These are phyloP conservation scores for Lophiostoma macrostomum DNA, from an alignment of 495 filamentous ascomycete genomes.

Conservation along the genomic window DNA sequence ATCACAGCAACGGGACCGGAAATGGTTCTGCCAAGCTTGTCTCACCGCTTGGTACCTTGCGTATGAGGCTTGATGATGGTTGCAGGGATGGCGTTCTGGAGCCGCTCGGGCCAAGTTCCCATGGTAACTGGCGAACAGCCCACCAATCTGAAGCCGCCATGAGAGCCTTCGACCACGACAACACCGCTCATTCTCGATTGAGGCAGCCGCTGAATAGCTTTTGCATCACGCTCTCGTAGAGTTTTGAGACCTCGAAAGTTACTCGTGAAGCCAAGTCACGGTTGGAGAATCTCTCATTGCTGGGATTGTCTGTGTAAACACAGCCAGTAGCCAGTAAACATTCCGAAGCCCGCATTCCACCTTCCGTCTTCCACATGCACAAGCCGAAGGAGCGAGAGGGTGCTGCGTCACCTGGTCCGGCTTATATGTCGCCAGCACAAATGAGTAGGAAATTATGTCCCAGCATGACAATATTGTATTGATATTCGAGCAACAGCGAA, in stretches of 20 bases:
- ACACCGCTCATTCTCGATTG: slow-evolving; percentile 6
- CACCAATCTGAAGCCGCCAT: slow-evolving; percentile 6
- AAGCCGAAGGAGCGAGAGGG: slow-evolving; percentile 35
- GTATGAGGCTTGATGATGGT: too few species aligned
- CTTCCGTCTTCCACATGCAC: slow-evolving; percentile 33
- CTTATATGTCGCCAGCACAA: slow-evolving; percentile 84
- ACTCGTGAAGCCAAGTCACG: background rate
- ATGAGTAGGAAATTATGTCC: slow-evolving; percentile 58
- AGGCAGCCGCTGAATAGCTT: background rate
- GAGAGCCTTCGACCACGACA: slow-evolving; percentile 8
- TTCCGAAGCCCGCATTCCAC: too few species aligned
- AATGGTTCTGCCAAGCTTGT: too few species aligned
- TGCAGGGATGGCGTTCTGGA: slow-evolving; percentile 9
- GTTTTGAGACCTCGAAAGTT: background rate
- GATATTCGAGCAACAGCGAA: slow-evolving; percentile 52
- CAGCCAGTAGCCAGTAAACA: slow-evolving; percentile 19
- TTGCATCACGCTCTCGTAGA: background rate
- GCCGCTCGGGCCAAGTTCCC: background rate
- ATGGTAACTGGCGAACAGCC: slow-evolving; percentile 3
- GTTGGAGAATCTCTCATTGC: too few species aligned
- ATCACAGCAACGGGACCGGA: too few species aligned
- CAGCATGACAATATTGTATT: slow-evolving; percentile 30
- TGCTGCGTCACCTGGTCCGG: slow-evolving; percentile 56
- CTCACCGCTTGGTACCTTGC: too few species aligned
- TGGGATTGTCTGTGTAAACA: slow-evolving; percentile 27